Evolutionary conservation across 306 rosid genomes (phyloP), one percentile per base, ranked within the genome.

Genomic region (Styphnolobium japonicum): DNA sequence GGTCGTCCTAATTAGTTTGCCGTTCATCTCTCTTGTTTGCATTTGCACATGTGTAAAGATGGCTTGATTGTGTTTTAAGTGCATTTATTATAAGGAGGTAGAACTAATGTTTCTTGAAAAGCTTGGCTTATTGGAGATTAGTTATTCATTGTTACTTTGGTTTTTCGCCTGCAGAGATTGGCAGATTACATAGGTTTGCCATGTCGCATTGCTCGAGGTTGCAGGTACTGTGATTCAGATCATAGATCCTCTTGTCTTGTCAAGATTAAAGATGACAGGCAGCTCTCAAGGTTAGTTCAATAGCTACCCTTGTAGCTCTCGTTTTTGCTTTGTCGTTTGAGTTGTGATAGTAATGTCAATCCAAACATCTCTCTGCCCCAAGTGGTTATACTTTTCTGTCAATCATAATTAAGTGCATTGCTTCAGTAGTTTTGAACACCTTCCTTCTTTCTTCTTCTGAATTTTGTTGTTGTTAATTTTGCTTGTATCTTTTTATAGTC

Each of bases 111-210:
- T 36, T 34, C 52, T 27, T 31, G n/a, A 53, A 40, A 10, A 4
- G 46, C 45, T 62, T 39, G 33, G 22, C 31, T 53, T 52, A n/a
- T 39, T 66, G 29, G 18, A 12, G 72, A 75, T 48, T 69, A 7
- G 4, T 52, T 51, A 22, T 67, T 60, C 25, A 21, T 0, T 29
- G 31, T 40, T 60, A 58, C 10, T 61, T 67, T 36, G 29, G 69
- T 72, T 80, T 57, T 84, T 60, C 19, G 62, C 67, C 64, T 84
- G 88, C 94, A 96, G 98, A 93, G 93, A 82, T 76, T 96, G 88
- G 99, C 99, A 49, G 98, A 96, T 81, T 85, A 90, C 82, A 87
- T 96, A 81, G 99, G 98, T 76, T 88, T 96, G 87, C 98, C 99
- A 33, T 96, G 99, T 66, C 97, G 99, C 51, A 93, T 96, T 79